These are phyloP conservation scores for Microbotryomycetes sp. DNA, from an alignment of 1,284 basidiomycete genomes.

Conservation along the genomic window DNA sequence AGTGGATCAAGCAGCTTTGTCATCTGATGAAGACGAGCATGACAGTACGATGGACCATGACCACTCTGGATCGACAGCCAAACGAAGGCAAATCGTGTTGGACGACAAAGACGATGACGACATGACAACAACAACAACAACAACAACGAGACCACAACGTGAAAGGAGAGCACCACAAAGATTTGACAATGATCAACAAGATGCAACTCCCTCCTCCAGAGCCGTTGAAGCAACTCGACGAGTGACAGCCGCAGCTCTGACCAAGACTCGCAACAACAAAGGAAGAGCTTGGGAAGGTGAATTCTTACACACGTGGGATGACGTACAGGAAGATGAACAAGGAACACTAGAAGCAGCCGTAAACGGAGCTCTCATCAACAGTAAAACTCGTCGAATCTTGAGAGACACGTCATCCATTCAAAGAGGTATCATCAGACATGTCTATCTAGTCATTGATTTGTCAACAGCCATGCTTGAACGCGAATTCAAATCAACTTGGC, in stretches of 20 bases:
- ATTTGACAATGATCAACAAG: neutral
- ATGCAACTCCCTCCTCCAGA: neutral
- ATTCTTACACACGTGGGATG: conserved; percentile 92
- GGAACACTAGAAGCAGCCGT: conserved; percentile 87
- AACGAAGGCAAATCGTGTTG: neutral
- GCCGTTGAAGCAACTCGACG: neutral
- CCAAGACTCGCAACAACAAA: conserved; percentile 44
- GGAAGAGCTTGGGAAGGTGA: conserved; percentile 86
- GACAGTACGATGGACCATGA: too few relatives aligned
- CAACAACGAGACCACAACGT: neutral
- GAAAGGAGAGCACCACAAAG: neutral
- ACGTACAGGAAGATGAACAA: conserved; percentile 88
- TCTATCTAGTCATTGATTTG: conserved; percentile 82
- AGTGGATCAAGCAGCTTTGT: too few relatives aligned
- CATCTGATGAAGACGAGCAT: too few relatives aligned
- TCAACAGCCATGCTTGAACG: conserved; percentile 89
- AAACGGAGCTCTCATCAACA: conserved; percentile 76
- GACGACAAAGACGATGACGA: neutral
- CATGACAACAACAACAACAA: neutral
- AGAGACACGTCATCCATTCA: conserved; percentile 81
- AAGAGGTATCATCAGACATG: conserved; percentile 90
- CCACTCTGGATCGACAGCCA: too few relatives aligned
- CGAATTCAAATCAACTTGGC: conserved; percentile 88
- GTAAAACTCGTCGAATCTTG: conserved; percentile 64
- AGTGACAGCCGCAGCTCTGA: neutral